Base-by-base conservation (phyloP, 73 alveolate genomes). In the Paraurostyla sp. region DNA sequence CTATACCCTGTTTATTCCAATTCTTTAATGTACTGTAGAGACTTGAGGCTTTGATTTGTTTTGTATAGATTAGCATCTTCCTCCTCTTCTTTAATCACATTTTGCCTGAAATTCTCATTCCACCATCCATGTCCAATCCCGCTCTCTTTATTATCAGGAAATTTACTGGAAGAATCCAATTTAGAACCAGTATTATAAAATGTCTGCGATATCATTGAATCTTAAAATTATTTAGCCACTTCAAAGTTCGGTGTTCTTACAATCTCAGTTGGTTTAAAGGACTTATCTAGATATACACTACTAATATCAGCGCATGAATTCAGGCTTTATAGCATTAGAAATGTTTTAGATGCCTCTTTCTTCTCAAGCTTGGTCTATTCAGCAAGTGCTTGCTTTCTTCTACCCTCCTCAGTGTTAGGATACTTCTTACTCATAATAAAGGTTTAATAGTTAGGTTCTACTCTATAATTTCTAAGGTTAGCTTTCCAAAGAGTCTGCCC, bases 401-500 rank as follows among this genome's bases (percentile, higher is more conserved):
- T 16, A 6, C 16, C 22, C 46, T 73, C 86, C 35, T 73, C 48
- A 23, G 65, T 23, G 41, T 73, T 11, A 73, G 9, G 0, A 4
- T 22, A 15, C 6, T 16, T 16, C 51, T 46, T 73, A 43, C 3
- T 3, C 11, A 33, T 32, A 13, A 20, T 48, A 43, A 73, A 35
- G 13, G 23, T 46, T 29, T 33, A n/a, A 50, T 11, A 6, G 29
- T 20, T 48, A 48, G 16, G 32, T 20, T 73, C 59, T 1, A 36
- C 2, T 29, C 30, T 9, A 73, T 73, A 36, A 73, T 73, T 73
- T 49, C 86, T 73, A 6, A 73, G 50, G 46, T 73, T 73, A 1
- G 86, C 71, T 73, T 35, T 43, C 86, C 86, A 73, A 7, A 48
- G 71, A 6, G 86, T 73, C 20, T 41, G 30, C 29, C 86, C 86